Percentiles rank a stretch among this genome's conserved stretches.
These are phyloP conservation scores for Ustanciosporium gigantosporum DNA, from an alignment of 1,284 basidiomycete genomes.

Conservation along the genomic window DNA sequence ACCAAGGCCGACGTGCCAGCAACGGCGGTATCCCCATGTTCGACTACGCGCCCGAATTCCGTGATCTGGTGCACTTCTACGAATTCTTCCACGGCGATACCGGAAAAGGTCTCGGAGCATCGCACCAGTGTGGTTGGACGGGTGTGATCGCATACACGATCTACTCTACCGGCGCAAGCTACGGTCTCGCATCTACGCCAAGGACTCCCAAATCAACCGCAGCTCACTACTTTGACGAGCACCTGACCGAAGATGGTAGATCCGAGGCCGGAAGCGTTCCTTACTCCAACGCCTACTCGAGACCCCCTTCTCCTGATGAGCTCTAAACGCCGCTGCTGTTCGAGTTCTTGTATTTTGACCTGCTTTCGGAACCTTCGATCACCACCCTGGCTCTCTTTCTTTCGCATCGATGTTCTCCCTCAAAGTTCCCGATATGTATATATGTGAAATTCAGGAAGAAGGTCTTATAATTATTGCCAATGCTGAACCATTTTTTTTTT, in stretches of 20 bases:
- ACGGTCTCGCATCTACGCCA: constrained; percentile 52
- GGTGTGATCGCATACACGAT: constrained; percentile 49
- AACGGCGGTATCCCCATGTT: constrained; percentile 87
- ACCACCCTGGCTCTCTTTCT: neutral
- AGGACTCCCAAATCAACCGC: constrained; percentile 83
- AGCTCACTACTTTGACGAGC: constrained; percentile 77
- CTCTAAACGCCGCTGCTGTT: no score
- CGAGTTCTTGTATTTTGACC: neutral
- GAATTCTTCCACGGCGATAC: constrained; percentile 97
- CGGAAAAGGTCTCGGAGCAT: constrained; percentile 84
- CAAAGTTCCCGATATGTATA: no score
- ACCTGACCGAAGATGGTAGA: constrained; percentile 50
- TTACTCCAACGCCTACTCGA: constrained; percentile 39
- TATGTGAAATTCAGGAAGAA: no score
- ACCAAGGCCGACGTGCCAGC: constrained; percentile 79
- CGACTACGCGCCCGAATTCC: constrained; percentile 91
- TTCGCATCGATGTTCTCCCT: no score
- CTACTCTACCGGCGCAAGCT: constrained; percentile 70
- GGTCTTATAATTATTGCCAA: no score
- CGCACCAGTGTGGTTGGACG: constrained; percentile 95
- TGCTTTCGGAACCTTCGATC: neutral
- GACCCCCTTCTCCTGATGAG: constrained; percentile 55
- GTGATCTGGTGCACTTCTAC: constrained; percentile 93
- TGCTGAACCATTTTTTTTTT: no score
- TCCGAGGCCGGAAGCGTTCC: constrained; percentile 44